These are phyloP conservation scores for Cyclospora cayetanensis DNA, from an alignment of 169 alveolate species.

Conservation along the genomic window DNA sequence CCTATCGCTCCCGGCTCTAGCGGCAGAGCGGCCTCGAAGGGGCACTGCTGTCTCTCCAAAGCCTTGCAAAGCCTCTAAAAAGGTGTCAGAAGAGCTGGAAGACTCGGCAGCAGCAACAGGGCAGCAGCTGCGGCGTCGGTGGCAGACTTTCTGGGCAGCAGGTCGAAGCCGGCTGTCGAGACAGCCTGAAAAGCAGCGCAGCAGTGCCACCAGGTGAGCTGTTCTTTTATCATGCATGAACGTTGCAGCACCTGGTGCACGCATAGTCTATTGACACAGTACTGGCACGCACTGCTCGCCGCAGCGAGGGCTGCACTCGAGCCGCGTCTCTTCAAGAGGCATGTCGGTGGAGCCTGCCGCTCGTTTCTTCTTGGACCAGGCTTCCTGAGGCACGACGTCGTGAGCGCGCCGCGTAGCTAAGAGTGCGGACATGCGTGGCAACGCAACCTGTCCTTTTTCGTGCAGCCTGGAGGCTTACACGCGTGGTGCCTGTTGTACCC, in stretches of 20 bases:
- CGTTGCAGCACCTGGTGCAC: too few species aligned
- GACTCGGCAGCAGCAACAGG: background rate
- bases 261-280: too few species aligned
- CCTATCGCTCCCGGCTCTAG: background rate
- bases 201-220: background rate
- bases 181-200: background rate
- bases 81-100: background rate
- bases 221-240: too few species aligned
- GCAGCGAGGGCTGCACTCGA: too few species aligned
- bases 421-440: too few species aligned
- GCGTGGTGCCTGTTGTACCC: background rate
- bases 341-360: too few species aligned
- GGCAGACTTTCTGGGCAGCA: conserved; percentile 31
- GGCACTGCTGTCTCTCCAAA: background rate
- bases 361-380: too few species aligned
- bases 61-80: background rate
- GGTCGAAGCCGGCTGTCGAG: background rate
- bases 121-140: background rate
- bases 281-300: too few species aligned
- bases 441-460: background rate
- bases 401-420: too few species aligned
- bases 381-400: too few species aligned
- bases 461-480: conserved; percentile 44
- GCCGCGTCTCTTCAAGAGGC: too few species aligned
- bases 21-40: conserved; percentile 11